Percentiles rank a stretch among this genome's conserved stretches.
Conservation (phyloP, 305 asterid genomes). For the Fraxinus velutina region DNA sequence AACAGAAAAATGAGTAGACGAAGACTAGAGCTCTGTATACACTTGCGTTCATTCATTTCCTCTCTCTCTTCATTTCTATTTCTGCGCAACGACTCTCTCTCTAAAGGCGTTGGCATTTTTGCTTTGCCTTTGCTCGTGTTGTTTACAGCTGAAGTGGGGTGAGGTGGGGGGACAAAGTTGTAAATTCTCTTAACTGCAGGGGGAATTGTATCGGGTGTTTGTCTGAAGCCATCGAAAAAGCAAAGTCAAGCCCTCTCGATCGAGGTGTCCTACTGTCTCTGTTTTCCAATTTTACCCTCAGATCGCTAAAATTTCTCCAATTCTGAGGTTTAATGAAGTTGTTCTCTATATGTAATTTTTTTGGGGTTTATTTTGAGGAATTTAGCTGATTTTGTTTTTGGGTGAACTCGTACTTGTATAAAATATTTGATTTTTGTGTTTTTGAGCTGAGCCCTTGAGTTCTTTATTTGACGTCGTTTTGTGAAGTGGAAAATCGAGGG, state of each 20-base stretch:
- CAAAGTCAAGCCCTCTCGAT: conserved; percentile 29
- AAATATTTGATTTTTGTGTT: conserved; percentile 4
- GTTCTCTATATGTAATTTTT: not conserved
- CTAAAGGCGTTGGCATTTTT: conserved; percentile 26
- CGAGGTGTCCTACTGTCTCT: conserved; percentile 27
- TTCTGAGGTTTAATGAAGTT: conserved; percentile 18
- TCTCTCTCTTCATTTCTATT: conserved; percentile 24
- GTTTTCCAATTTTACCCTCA: conserved; percentile 19
- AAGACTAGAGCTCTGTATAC: conserved; percentile 28
- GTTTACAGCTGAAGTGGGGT: conserved; percentile 24
- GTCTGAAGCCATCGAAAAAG: not conserved
- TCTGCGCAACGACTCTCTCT: conserved; percentile 24
- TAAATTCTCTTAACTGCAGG: conserved; percentile 16
- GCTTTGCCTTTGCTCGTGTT: conserved; percentile 21
- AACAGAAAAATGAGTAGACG: conserved; percentile 16
- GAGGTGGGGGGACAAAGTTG: conserved; percentile 24
- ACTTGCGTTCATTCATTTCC: conserved; percentile 23
- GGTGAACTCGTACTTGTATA: not conserved
- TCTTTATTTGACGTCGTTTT: not conserved
- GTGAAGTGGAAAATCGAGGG: conserved; percentile 8
- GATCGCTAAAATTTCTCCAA: conserved; percentile 17
- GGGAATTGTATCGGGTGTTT: conserved; percentile 18
- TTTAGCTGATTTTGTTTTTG: not conserved
- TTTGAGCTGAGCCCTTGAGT: conserved; percentile 5
- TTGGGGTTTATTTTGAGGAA: not conserved